A percentile compares a stretch with the other conserved stretches of the same genome.
Conservation (phyloP, 164 flowering plant genomes). For the Annona cherimola region DNA sequence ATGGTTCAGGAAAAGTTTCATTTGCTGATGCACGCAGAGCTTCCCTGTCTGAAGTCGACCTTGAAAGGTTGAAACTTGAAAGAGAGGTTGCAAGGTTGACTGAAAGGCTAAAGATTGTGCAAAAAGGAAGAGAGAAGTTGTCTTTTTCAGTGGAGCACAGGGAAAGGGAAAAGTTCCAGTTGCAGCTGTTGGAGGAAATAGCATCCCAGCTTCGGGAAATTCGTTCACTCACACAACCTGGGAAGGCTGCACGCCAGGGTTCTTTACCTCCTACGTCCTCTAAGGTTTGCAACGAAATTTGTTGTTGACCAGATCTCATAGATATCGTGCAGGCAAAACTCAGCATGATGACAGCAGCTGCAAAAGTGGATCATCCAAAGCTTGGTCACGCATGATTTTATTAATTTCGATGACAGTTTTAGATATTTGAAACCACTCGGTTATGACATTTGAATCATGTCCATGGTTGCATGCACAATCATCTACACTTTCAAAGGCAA, state of each 20-base stretch:
- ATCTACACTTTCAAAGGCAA: no score
- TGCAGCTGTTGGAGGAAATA: constrained; percentile 65
- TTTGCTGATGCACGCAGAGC: constrained; percentile 39
- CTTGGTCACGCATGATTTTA: not conserved
- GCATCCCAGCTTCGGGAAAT: constrained; percentile 62
- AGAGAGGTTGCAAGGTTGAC: constrained; percentile 66
- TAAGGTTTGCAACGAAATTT: constrained; percentile 38
- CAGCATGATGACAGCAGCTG: not conserved
- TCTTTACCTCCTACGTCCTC: constrained; percentile 61
- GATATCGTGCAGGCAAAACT: not conserved
- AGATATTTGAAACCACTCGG: not conserved
- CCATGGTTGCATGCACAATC: no score
- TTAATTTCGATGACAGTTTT: not conserved
- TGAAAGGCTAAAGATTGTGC: constrained; percentile 63
- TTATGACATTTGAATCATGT: no score
- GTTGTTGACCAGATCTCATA: not conserved
- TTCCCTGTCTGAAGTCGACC: constrained; percentile 63
- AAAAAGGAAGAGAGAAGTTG: constrained; percentile 72
- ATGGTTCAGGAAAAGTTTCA: constrained; percentile 18
- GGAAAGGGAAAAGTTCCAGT: constrained; percentile 49
- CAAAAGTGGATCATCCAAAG: not conserved
- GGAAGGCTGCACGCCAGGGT: constrained; percentile 41
- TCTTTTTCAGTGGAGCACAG: constrained; percentile 39
- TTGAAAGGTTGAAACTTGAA: constrained; percentile 68
- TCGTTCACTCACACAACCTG: constrained; percentile 47